Base-by-base conservation (phyloP, 2,329 filamentous ascomycete genomes). In the Cladosporium halotolerans region DNA sequence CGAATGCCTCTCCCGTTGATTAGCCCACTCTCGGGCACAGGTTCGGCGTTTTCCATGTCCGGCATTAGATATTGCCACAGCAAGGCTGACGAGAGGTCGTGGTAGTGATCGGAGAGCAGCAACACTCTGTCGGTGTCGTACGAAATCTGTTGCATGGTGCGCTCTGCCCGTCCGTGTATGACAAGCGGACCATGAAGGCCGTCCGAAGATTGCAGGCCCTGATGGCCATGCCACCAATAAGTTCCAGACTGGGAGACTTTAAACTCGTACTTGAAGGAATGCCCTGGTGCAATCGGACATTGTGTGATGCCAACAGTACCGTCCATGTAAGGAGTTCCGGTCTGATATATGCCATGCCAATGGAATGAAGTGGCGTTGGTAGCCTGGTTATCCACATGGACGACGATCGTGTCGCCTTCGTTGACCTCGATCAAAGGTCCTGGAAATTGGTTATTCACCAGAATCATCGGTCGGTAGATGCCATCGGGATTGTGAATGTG, bases 271-370 rank as follows among this genome's bases (percentile, higher is more conserved):
- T 75, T 79, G 55, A 83, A 83, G 3, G 68, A 76, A 1, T 72
- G 67, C 1, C 77, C 76, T 1, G 82, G 79, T 0, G 79, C 74
- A 49, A 86, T 82, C 0, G 80, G 76, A 55, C 83, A 86, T 62
- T 86, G 82, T 0, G 80, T 83, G 10, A 84, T 71, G 41, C 80
- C 82, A 0, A 80, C 73, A 2, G 82, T 78, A 1, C 84, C 84
- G 59, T 87, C 84, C 80, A 85, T 84, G 56, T 73, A 74, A 57
- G 82, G 84, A 1, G 83, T 84, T 8, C 82, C 83, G 54, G 83
- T 84, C 60, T 88, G 84, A 60, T 79, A 85, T 55, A 88, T 77
- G 14, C 84, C 84, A 59, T 88, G 84, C 69, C 83, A 88, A 63
- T 88, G 84, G 3, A 88, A 75, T 8, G 81, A 81, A 1, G 77